phyloP scores from a whole-genome alignment of 179 eudicot species.

The Patellifolia procumbens region DNA sequence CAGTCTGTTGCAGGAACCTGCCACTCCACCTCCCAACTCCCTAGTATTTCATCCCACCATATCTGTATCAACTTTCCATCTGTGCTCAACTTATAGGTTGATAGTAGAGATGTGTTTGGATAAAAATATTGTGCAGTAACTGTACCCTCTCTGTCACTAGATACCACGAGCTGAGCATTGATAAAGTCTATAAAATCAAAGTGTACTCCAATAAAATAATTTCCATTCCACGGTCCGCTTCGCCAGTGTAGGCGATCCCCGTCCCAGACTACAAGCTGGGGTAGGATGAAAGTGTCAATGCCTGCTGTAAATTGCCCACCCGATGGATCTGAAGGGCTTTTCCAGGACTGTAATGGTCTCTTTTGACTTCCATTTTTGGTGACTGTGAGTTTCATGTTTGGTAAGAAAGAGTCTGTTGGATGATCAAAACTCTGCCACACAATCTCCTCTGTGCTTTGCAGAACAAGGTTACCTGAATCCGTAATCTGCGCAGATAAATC shows the following conservation, averaged over 20 bases:
- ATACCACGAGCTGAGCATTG: slow-evolving; percentile 14
- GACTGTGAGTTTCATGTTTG: slow-evolving; percentile 12
- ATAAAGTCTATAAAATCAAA: slow-evolving; percentile 11
- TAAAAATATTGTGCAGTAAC: slow-evolving; percentile 7
- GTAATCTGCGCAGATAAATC: neutral
- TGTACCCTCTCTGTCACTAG: slow-evolving; percentile 10
- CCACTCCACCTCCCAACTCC: slow-evolving; percentile 19
- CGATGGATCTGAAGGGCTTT: slow-evolving; percentile 12
- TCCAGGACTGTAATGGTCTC: slow-evolving; percentile 6
- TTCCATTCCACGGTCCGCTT: slow-evolving; percentile 16
- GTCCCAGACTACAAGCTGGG: slow-evolving; percentile 10
- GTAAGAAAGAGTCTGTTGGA: slow-evolving; percentile 12
- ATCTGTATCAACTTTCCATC: slow-evolving; percentile 10
- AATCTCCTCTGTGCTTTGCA: neutral
- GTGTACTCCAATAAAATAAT: slow-evolving; percentile 1
- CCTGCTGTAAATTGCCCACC: neutral
- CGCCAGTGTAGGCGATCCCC: slow-evolving; percentile 7
- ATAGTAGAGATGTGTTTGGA: slow-evolving; percentile 8
- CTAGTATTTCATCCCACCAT: slow-evolving; percentile 15
- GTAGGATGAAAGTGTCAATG: neutral
- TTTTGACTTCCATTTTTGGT: neutral
- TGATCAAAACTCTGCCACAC: slow-evolving; percentile 20
- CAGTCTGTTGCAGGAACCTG: slow-evolving; percentile 8
- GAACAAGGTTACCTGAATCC: slow-evolving; percentile 14
- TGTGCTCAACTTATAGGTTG: slow-evolving; percentile 13